phyloP scores from a whole-genome alignment of 306 rosid genomes.

The Potentilla sterilis region DNA sequence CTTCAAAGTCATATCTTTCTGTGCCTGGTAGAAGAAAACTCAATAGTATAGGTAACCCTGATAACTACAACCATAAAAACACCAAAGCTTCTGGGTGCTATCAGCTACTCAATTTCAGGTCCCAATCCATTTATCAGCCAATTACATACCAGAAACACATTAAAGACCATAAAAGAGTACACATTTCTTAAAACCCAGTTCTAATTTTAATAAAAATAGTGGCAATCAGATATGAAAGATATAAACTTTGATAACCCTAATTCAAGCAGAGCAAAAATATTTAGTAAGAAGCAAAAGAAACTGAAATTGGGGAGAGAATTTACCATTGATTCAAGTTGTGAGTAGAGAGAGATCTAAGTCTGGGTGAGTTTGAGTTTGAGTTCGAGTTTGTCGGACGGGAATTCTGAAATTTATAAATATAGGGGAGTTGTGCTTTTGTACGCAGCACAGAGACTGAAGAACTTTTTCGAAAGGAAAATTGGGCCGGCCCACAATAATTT shows the following conservation, averaged over 20 bases:
- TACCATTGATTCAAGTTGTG: constrained; percentile 13
- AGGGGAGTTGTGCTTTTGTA: not conserved
- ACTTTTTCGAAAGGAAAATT: too few species aligned
- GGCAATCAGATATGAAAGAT: not conserved
- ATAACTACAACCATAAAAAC: not conserved
- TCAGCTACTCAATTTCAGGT: not conserved
- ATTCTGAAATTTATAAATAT: not conserved
- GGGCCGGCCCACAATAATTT: too few species aligned
- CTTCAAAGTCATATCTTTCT: not conserved
- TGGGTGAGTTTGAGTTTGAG: not conserved
- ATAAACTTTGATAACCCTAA: not conserved
- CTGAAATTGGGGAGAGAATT: not conserved
- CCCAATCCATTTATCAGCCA: not conserved
- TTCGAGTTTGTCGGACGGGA: not conserved
- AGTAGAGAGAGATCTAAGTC: constrained; percentile 7
- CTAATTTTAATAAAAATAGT: not conserved
- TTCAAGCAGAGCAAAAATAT: not conserved
- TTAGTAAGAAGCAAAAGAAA: not conserved
- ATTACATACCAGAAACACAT: not conserved
- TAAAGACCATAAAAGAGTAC: not conserved
- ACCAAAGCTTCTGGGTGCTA: not conserved
- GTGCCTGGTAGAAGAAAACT: not conserved
- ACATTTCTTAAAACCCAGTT: not conserved
- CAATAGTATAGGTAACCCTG: not conserved
- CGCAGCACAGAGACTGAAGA: not conserved